A percentile compares a stretch with the other conserved stretches of the same genome.
These are phyloP conservation scores for Pachysandra terminalis DNA, from an alignment of 164 flowering plant species.

Conservation along the genomic window DNA sequence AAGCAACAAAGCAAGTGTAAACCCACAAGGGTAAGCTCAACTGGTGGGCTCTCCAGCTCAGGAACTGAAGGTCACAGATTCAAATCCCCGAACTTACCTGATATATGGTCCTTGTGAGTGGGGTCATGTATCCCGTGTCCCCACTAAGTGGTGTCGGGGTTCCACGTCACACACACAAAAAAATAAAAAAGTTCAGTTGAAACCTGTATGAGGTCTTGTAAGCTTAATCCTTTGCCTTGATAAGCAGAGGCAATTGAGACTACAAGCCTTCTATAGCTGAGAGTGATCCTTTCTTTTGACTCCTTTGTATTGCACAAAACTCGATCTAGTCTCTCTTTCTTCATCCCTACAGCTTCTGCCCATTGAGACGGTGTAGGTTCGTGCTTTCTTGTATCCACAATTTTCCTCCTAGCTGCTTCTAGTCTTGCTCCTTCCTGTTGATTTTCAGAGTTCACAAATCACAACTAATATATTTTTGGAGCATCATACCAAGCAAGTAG, in stretches of 20 bases:
- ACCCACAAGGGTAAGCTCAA: no score
- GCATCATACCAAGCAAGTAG: no score
- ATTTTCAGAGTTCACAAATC: neutral
- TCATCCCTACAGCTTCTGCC: slow-evolving; percentile 43
- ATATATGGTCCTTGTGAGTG: no score
- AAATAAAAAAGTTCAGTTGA: neutral
- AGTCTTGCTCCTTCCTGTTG: slow-evolving; percentile 50
- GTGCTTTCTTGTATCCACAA: neutral
- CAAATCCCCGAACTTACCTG: no score
- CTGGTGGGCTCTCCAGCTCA: no score
- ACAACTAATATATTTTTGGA: no score
- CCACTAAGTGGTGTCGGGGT: no score
- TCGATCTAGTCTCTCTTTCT: slow-evolving; percentile 29
- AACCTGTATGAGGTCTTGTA: slow-evolving; percentile 66
- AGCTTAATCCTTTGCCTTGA: slow-evolving; percentile 55
- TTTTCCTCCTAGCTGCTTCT: slow-evolving; percentile 30
- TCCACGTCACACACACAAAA: no score
- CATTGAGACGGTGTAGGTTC: slow-evolving; percentile 31
- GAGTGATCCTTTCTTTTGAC: slow-evolving; percentile 35
- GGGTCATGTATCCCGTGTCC: no score
- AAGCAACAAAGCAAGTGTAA: neutral
- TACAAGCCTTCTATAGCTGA: slow-evolving; percentile 44
- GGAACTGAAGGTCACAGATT: no score
- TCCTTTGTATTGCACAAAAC: slow-evolving; percentile 37
- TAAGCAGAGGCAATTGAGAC: slow-evolving; percentile 49